phyloP scores from a whole-genome alignment of 306 rosid genomes.

The Cucurbita pepo region DNA sequence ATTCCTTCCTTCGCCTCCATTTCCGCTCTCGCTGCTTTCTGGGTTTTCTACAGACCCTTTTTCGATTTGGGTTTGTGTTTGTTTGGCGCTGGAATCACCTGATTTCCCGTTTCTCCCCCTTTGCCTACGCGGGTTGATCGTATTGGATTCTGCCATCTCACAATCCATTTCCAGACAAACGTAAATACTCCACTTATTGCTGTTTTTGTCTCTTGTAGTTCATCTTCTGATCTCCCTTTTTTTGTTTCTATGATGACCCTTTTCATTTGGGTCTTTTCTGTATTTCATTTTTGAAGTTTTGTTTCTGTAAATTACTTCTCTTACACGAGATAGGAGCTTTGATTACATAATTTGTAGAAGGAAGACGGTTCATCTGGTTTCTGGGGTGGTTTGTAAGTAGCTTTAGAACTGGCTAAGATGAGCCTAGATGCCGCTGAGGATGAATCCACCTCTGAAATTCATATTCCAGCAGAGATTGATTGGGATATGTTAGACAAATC shows the following conservation, averaged over 20 bases:
- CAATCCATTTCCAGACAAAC: slow-evolving; percentile 20
- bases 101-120: background rate
- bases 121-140: slow-evolving; percentile 5
- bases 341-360: background rate
- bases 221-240: background rate
- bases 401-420: slow-evolving; percentile 60
- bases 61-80: background rate
- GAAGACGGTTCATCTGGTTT: slow-evolving; percentile 2
- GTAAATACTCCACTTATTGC: background rate
- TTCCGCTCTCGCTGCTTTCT: slow-evolving; percentile 9
- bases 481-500: slow-evolving; percentile 98
- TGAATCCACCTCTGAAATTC: slow-evolving; percentile 60
- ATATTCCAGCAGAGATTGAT: slow-evolving; percentile 73
- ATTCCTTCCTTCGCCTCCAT: background rate
- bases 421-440: slow-evolving; percentile 56
- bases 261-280: background rate
- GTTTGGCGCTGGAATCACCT: background rate
- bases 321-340: background rate
- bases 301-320: background rate
- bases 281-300: background rate
- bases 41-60: background rate
- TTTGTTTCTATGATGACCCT: background rate
- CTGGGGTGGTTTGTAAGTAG: background rate
- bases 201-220: background rate
- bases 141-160: slow-evolving; percentile 19